These are phyloP conservation scores for Aspergillus nidulans DNA, from an alignment of 495 filamentous ascomycete species.

Conservation along the genomic window DNA sequence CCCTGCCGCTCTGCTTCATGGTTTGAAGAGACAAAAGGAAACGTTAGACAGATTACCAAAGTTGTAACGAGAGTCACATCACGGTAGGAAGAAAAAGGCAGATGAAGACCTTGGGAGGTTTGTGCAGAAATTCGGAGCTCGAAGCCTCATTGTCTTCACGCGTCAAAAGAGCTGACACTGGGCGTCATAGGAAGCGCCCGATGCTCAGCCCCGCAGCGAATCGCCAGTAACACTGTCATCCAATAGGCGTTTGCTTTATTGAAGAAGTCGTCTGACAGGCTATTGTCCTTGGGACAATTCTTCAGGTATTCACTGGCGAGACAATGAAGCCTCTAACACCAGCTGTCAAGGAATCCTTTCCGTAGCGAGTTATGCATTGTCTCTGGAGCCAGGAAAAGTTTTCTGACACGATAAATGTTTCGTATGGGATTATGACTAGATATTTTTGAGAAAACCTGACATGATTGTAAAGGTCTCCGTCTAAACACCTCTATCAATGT, in stretches of 20 bases:
- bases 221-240: background rate
- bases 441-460: too few relatives aligned
- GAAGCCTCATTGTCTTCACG: background rate
- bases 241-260: background rate
- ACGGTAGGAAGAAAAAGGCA: background rate
- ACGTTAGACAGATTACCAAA: background rate
- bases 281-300: background rate
- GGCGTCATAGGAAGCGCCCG: constrained; percentile 9
- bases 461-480: background rate
- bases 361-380: background rate
- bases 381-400: background rate
- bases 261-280: background rate
- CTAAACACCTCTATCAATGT: background rate
- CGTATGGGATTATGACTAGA: too few relatives aligned
- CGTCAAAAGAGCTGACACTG: background rate
- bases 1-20: constrained; percentile 10
- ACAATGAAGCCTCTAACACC: background rate
- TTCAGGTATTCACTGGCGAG: background rate
- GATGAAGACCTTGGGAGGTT: background rate
- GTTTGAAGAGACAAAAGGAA: background rate
- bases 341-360: background rate
- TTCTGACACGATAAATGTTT: background rate
- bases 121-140: background rate
- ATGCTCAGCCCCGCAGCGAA: constrained; percentile 5
- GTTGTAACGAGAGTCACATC: background rate